A percentile compares a stretch with the other conserved stretches of the same genome.
Conservation (phyloP, 1,284 basidiomycete genomes). For the Peniophora sp. region DNA sequence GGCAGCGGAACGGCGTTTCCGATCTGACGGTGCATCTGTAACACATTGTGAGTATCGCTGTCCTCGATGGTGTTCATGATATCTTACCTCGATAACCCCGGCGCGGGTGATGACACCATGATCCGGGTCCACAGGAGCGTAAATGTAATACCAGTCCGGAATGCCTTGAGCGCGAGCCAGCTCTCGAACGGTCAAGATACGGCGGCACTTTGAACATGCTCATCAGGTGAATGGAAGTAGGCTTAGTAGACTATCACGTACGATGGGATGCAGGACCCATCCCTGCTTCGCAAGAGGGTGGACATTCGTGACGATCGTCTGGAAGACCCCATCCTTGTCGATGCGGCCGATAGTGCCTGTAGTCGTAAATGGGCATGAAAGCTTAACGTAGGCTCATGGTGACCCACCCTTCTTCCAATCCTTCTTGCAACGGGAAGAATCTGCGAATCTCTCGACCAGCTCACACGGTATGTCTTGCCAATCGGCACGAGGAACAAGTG, state of each 20-base stretch:
- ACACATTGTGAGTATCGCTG: background rate
- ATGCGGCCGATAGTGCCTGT: constrained; percentile 32
- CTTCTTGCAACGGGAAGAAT: no score
- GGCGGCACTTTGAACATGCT: constrained; percentile 39
- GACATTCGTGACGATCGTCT: constrained; percentile 67
- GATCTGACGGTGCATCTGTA: constrained; percentile 67
- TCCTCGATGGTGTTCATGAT: background rate
- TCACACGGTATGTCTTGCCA: no score
- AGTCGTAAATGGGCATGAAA: no score
- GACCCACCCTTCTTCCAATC: no score
- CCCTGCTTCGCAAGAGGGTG: constrained; percentile 69
- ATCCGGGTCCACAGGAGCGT: background rate
- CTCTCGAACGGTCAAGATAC: constrained; percentile 64
- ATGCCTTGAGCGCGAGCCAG: constrained; percentile 72
- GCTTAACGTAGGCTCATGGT: no score
- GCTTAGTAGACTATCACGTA: constrained; percentile 23
- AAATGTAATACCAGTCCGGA: constrained; percentile 43
- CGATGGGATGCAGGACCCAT: constrained; percentile 56
- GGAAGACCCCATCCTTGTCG: constrained; percentile 44
- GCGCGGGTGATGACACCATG: no score
- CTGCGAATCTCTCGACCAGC: no score
- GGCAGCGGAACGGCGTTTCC: constrained; percentile 72
- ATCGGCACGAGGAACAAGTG: no score
- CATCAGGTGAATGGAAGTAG: background rate
- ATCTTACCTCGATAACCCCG: no score